Percentiles rank a stretch among this genome's conserved stretches.
Evolutionary conservation across 2,329 filamentous ascomycete genomes (phyloP).

Genomic region (Ophiostoma tasmaniense): DNA sequence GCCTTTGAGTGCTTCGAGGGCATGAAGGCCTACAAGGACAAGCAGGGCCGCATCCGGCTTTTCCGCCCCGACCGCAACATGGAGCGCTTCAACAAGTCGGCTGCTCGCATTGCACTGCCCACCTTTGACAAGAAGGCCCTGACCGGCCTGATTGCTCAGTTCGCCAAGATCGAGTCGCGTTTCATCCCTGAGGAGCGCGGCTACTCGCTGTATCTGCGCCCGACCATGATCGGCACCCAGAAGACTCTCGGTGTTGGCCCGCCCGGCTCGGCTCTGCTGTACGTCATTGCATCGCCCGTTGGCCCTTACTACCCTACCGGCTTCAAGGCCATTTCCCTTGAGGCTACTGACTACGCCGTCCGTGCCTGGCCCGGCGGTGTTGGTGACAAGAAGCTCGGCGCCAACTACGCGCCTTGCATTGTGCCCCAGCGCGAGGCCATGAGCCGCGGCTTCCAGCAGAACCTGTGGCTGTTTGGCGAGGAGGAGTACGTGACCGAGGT

Average conservation of each 20-base stretch:
- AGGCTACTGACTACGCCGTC: constrained; percentile 93
- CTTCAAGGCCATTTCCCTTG: constrained; percentile 92
- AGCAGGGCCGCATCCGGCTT: constrained; percentile 65
- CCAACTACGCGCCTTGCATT: constrained; percentile 98
- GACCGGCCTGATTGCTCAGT: constrained; percentile 71
- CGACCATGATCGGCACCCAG: constrained; percentile 96
- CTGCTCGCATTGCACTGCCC: constrained; percentile 83
- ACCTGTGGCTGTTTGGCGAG: constrained; percentile 93
- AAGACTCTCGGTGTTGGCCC: constrained; percentile 84
- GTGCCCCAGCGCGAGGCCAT: constrained; percentile 91
- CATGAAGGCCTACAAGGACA: constrained; percentile 98
- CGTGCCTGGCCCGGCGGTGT: constrained; percentile 97
- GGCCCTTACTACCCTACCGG: constrained; percentile 97
- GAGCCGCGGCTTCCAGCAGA: constrained; percentile 90
- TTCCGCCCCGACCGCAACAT: constrained; percentile 97
- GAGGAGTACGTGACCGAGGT: constrained; percentile 96
- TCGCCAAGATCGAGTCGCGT: constrained; percentile 72
- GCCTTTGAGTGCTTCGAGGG: constrained; percentile 97
- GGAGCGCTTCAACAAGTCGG: constrained; percentile 84
- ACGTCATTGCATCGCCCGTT: constrained; percentile 90
- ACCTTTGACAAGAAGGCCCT: constrained; percentile 68
- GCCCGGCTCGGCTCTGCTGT: constrained; percentile 86
- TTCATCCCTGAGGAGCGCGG: constrained; percentile 83
- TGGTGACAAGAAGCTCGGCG: constrained; percentile 95
- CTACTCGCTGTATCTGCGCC: constrained; percentile 91